A percentile compares a stretch with the other conserved stretches of the same genome.
Conservation (phyloP, 2,329 filamentous ascomycete species). For the Chaetomium strumarium region DNA sequence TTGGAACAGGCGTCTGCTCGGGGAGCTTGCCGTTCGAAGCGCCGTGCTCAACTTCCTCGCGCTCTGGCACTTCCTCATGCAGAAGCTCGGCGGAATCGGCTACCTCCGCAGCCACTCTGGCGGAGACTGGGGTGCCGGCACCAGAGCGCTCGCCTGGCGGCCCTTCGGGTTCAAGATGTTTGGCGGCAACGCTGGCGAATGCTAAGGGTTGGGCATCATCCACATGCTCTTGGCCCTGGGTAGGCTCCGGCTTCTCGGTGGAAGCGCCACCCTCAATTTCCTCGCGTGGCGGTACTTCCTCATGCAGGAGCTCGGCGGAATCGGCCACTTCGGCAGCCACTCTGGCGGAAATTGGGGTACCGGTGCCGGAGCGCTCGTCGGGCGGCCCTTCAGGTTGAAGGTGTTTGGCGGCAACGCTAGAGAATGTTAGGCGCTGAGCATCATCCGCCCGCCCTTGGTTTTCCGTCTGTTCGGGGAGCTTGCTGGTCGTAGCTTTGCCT, state of each 20-base stretch:
- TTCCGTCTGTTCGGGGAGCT: constrained; percentile 16
- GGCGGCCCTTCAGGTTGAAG: constrained; percentile 2
- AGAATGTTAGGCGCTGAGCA: neutral
- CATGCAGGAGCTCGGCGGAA: constrained; percentile 29
- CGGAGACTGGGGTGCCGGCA: constrained; percentile 26
- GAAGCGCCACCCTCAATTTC: neutral
- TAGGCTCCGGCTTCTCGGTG: constrained; percentile 13
- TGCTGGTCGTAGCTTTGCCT: neutral
- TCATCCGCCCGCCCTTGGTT: neutral
- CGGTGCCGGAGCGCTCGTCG: constrained; percentile 20
- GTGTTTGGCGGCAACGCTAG: constrained; percentile 4
- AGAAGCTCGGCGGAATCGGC: constrained; percentile 31
- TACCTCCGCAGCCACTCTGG: constrained; percentile 31
- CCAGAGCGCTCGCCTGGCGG: constrained; percentile 17
- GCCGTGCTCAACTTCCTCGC: neutral
- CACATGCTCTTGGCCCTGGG: neutral
- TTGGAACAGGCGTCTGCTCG: constrained; percentile 33
- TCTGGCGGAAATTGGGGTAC: constrained; percentile 27
- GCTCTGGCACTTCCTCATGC: constrained; percentile 29
- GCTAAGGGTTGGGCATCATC: neutral
- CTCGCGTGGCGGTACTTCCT: constrained; percentile 26
- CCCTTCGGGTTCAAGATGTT: constrained; percentile 6
- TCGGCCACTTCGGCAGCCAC: constrained; percentile 33
- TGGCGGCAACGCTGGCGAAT: constrained; percentile 4
- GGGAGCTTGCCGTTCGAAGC: constrained; percentile 21